Evolutionary conservation across 1,139 yeast species (phyloP), one percentile per base, ranked within the genome.

Genomic region (Taphrina deformans): DNA sequence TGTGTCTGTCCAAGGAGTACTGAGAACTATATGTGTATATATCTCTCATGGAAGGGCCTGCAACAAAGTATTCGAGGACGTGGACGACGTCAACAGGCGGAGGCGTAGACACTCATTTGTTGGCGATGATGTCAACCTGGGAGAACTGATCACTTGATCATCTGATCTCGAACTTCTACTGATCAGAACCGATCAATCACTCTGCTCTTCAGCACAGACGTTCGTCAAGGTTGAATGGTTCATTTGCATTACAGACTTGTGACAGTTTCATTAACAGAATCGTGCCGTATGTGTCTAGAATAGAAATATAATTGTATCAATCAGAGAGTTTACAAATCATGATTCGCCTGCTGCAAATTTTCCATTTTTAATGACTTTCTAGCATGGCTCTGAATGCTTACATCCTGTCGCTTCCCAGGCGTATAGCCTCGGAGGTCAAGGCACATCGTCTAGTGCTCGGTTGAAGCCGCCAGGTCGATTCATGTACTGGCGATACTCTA

Each of bases 401-500:
- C n/a, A n/a, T n/a, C n/a, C n/a, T n/a, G n/a, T n/a, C n/a, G n/a
- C n/a, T n/a, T n/a, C n/a, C n/a, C n/a, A n/a, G n/a, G n/a, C n/a
- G n/a, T n/a, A n/a, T n/a, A n/a, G n/a, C n/a, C n/a, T n/a, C n/a
- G n/a, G n/a, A n/a, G n/a, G n/a, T n/a, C 27, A 44, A 21, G 46
- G 46, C 12, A 44, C 48, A 12, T 58, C 62, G 24, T 62, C 65
- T 21, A 68, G 58, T 18, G 68, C 65, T 26, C 69, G 55, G 33
- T 66, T 68, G 40, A 69, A 68, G n/a, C 70, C 70, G 9, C 69
- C 70, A 16, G 55, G 46, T 21, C 70, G 65, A 38, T 69, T 69
- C 86, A 86, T 85, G 70, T 86, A 86, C 75, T 86, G 90, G 67
- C 90, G 79, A 72, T 82, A 85, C 55, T 80, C 80, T 24, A 50